Base-by-base conservation (phyloP, 257 asterid genomes). In the Solanum bulbocastanum region DNA sequence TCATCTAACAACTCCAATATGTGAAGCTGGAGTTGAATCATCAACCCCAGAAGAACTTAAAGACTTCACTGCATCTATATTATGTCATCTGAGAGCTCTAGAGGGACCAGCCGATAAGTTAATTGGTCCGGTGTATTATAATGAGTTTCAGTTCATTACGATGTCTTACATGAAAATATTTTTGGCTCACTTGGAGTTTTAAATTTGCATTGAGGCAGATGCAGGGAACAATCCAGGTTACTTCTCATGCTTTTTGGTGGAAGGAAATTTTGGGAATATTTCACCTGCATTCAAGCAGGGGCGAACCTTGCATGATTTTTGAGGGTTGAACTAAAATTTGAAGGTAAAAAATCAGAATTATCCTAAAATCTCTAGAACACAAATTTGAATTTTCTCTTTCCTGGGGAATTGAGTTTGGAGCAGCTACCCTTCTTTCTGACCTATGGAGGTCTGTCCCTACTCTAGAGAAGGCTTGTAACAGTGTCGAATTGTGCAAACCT, bases 191-290 rank as follows among this genome's bases (percentile, higher is more conserved):
- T 9, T 49, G 86, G 32, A 32, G 69, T 82, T 82, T 82, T 82
- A 82, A 65, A 49, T 82, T 32, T 82, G 86, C 69, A 82, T 30
- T 32, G 86, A 82, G 86, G 69, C 69, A 15, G 84, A 79, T 44
- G 84, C 84, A 82, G 86, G 86, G 69, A 49, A 46, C 85, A 32
- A 32, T 49, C 44, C 69, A 49, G 42, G 86, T 49, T 82, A 82
- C 12, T 25, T 49, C 68, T 81, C 85, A 16, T 81, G 85, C 69
- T 82, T 82, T 81, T 82, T 40, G 35, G 86, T 82, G 86, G 86
- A 82, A 49, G 86, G 86, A 49, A 82, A 82, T 82, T 46, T 79
- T 82, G 86, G 86, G 86, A 82, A 82, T 82, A 82, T 82, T 82
- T 49, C 42, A 82, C 69, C 56, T 49, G 69, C 86, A 82, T 49